phyloP scores from a whole-genome alignment of 495 filamentous ascomycete genomes.

The Tuber umbilicatum region DNA sequence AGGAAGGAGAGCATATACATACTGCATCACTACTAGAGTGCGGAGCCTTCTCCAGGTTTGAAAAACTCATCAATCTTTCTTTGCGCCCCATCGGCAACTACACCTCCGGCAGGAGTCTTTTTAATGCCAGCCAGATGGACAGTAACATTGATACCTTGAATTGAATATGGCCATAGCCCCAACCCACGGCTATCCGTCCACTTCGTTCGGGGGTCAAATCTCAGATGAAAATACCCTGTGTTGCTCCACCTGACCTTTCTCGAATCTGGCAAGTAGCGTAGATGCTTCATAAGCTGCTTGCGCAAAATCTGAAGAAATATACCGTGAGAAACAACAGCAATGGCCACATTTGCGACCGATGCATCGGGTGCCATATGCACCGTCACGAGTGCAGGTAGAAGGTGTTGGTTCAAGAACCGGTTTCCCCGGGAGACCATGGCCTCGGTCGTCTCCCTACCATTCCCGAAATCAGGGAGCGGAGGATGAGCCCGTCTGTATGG shows the following conservation, averaged over 20 bases:
- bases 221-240: conserved; percentile 27
- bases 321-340: conserved; percentile 73
- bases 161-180: conserved; percentile 35
- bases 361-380: conserved; percentile 23
- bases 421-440: conserved; percentile 59
- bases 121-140: conserved; percentile 65
- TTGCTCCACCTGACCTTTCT: conserved; percentile 41
- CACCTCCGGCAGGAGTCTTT: conserved; percentile 72
- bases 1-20: conserved; percentile 33
- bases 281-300: conserved; percentile 53
- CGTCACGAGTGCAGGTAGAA: conserved; percentile 53
- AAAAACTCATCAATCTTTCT: conserved; percentile 65
- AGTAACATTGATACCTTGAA: conserved; percentile 56
- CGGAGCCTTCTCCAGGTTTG: conserved; percentile 37
- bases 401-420: conserved; percentile 55
- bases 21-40: conserved; percentile 10
- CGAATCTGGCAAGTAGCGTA: conserved; percentile 42
- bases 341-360: conserved; percentile 33
- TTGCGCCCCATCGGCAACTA: conserved; percentile 64
- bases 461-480: conserved; percentile 12
- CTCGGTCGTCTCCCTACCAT: conserved; percentile 52
- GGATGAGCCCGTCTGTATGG: conserved; percentile 42
- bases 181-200: conserved; percentile 5
- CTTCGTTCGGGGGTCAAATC: conserved; percentile 11
- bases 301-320: conserved; percentile 66